A percentile compares a stretch with the other conserved stretches of the same genome.
These are phyloP conservation scores for Phytophthora palmivora DNA, from an alignment of 352 stramenopile species.

Conservation along the genomic window DNA sequence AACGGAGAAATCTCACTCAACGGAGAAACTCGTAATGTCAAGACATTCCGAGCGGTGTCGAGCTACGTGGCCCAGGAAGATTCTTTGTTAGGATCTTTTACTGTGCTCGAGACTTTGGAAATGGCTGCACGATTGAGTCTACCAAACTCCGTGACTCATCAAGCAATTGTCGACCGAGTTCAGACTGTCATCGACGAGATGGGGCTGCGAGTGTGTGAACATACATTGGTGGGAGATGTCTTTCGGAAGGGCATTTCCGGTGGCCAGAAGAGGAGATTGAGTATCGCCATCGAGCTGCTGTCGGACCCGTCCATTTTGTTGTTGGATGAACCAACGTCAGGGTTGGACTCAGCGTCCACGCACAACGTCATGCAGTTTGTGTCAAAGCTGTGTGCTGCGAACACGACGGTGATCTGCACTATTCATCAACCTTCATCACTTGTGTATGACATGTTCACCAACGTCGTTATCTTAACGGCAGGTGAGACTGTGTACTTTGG, in stretches of 20 bases:
- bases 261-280: constrained; percentile 81
- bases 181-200: constrained; percentile 64
- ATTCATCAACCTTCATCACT: constrained; percentile 92
- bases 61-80: constrained; percentile 81
- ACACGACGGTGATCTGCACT: constrained; percentile 80
- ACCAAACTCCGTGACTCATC: constrained; percentile 37
- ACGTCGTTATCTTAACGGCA: constrained; percentile 62
- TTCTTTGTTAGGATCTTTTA: constrained; percentile 70
- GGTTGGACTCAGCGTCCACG: constrained; percentile 41
- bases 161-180: constrained; percentile 44
- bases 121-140: constrained; percentile 72
- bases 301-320: constrained; percentile 77
- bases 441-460: constrained; percentile 42
- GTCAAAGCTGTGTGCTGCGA: constrained; percentile 21
- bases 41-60: constrained; percentile 51
- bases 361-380: constrained; percentile 34
- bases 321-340: constrained; percentile 80
- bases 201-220: constrained; percentile 45
- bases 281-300: constrained; percentile 83
- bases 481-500: constrained; percentile 87
- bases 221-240: constrained; percentile 78
- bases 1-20: constrained; percentile 62
- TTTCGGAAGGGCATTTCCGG: constrained; percentile 80
- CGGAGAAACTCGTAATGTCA: constrained; percentile 41
- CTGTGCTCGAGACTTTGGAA: constrained; percentile 66